Base-by-base conservation (phyloP, 352 stramenopile species). In the Pythium scleroteichum region DNA sequence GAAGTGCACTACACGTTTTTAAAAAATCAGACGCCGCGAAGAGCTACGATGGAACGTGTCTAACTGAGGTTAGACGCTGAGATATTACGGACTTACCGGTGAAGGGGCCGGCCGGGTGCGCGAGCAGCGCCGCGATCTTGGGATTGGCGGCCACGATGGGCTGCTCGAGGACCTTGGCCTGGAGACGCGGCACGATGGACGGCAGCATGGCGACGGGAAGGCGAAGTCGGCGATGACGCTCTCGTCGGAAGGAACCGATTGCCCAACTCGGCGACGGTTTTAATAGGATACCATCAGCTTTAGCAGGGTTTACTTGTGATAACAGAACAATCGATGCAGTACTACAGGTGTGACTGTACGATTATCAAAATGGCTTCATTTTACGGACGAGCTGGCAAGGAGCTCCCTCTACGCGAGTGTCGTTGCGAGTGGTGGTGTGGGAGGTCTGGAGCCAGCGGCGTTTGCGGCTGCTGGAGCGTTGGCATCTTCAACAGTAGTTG, bases 101-200 rank as follows among this genome's bases (percentile, higher is more conserved):
- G 66, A 96, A 97, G 2, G 88, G 88, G 3, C 88, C 88, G 0
- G 88, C 88, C 6, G 88, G 88, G 59, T 95, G 87, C 19, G 65
- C 66, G 33, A 97, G 59, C 39, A 96, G 62, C 6, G 69, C 42
- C 42, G 53, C 65, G 45, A 93, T 53, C 69, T 85, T 87, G 35
- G 83, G 76, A 66, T 87, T 91, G 51, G 78, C 82, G 39, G 76
- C 76, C 23, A 93, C 72, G 59, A 91, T 67, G 47, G 88, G 78
- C 9, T 82, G 68, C 71, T 85, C 72, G 29, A 93, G 60, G 51
- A 93, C 76, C 49, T 86, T 88, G 62, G 83, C 75, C 60, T 93
- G 82, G 53, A 93, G 46, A 46, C 83, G 81, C 19, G 83, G 81
- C 20, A 93, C 81, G 68, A 93, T 77, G 53, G 72, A 85, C 35